phyloP scores from a whole-genome alignment of 192 early-diverging fungal genomes.

The Linnemannia elongata region DNA sequence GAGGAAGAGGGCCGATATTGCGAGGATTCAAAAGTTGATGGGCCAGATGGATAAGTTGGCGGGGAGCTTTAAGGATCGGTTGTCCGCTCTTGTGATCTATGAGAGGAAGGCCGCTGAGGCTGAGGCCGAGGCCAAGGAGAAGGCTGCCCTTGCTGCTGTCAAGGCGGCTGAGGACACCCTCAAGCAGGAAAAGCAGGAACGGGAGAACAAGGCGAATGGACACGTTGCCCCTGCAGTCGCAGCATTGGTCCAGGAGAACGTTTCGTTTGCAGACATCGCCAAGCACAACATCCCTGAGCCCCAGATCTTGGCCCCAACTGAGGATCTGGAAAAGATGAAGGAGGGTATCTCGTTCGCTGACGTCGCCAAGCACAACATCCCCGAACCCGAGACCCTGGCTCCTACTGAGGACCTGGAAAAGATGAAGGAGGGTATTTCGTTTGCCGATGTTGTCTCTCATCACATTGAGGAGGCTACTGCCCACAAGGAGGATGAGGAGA shows the following conservation, averaged over 20 bases:
- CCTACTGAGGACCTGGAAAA: constrained; percentile 41
- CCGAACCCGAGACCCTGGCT: constrained; percentile 23
- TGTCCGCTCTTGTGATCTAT: constrained; percentile 26
- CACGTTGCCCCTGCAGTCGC: not conserved
- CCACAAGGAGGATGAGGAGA: constrained; percentile 13
- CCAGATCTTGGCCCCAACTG: constrained; percentile 24
- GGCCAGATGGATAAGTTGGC: constrained; percentile 41
- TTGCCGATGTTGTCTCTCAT: constrained; percentile 31
- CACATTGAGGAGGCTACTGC: constrained; percentile 11
- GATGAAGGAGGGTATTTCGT: constrained; percentile 49
- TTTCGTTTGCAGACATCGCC: constrained; percentile 34
- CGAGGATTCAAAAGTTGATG: constrained; percentile 42
- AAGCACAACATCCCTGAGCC: constrained; percentile 22
- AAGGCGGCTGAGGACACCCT: not conserved
- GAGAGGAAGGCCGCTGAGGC: constrained; percentile 41
- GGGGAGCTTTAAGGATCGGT: constrained; percentile 31
- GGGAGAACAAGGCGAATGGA: constrained; percentile 18
- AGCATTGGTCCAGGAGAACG: constrained; percentile 18
- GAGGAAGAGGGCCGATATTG: constrained; percentile 32
- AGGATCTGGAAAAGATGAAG: constrained; percentile 53
- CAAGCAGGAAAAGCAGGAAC: constrained; percentile 7
- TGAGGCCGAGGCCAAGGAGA: constrained; percentile 16
- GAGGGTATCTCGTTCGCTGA: constrained; percentile 42
- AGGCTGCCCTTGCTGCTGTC: not conserved
- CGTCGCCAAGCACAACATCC: constrained; percentile 24